These are phyloP conservation scores for Xylaria cubensis DNA, from an alignment of 495 filamentous ascomycete species.

Conservation along the genomic window DNA sequence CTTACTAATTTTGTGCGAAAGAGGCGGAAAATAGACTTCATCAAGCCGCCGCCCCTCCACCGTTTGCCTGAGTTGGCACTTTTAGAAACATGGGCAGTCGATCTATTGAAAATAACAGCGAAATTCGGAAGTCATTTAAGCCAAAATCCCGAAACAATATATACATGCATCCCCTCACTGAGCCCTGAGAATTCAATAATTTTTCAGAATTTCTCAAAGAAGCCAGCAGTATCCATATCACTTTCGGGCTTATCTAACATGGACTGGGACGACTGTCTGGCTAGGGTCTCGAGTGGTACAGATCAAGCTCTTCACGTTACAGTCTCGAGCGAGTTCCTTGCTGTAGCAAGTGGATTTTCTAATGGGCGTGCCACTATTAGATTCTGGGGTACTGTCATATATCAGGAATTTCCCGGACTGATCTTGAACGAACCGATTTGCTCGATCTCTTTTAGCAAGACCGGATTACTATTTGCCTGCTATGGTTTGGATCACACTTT, in stretches of 20 bases:
- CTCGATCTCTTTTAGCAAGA: not conserved
- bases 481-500: not conserved
- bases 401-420: not conserved
- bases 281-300: not conserved
- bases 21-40: not conserved
- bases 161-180: slow-evolving; percentile 5
- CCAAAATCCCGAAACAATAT: not conserved
- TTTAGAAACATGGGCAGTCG: slow-evolving; percentile 1
- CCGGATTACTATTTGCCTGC: not conserved
- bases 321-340: not conserved
- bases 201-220: not conserved
- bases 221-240: not conserved
- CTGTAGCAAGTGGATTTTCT: not conserved
- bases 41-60: not conserved
- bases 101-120: not conserved
- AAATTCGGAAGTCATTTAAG: not conserved
- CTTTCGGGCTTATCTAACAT: not conserved
- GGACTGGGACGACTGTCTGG: slow-evolving; percentile 5
- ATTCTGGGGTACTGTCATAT: not conserved
- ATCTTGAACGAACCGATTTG: not conserved
- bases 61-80: not conserved
- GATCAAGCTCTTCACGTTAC: not conserved
- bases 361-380: not conserved
- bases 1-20: slow-evolving; percentile 7
- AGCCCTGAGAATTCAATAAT: slow-evolving; percentile 7